Percentiles rank a stretch among this genome's conserved stretches.
These are phyloP conservation scores for Coemansia sp. DNA, from an alignment of 192 early-diverging fungal species.

Conservation along the genomic window DNA sequence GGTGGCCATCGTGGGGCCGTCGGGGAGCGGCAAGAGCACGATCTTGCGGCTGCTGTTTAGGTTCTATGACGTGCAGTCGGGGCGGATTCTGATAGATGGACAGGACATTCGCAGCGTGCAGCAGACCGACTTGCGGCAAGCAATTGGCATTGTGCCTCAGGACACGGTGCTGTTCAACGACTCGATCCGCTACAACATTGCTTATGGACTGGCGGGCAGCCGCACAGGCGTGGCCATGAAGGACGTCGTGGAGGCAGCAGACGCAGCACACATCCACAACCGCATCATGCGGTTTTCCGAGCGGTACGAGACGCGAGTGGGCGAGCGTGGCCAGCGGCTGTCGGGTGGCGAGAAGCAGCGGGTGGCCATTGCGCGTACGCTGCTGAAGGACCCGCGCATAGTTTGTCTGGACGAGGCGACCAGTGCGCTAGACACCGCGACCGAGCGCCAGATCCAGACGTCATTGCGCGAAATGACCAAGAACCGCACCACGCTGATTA, in stretches of 20 bases:
- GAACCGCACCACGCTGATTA: slow-evolving; percentile 82
- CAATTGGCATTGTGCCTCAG: slow-evolving; percentile 92
- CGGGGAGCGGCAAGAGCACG: slow-evolving; percentile 71
- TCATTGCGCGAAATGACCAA: slow-evolving; percentile 73
- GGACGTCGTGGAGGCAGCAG: slow-evolving; percentile 69
- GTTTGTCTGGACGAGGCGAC: slow-evolving; percentile 94
- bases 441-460: slow-evolving; percentile 88
- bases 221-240: slow-evolving; percentile 59
- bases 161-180: slow-evolving; percentile 98
- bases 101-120: slow-evolving; percentile 66
- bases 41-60: slow-evolving; percentile 81
- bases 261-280: slow-evolving; percentile 73
- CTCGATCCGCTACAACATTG: slow-evolving; percentile 91
- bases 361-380: slow-evolving; percentile 86
- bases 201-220: slow-evolving; percentile 64
- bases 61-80: slow-evolving; percentile 82
- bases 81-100: slow-evolving; percentile 85
- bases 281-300: slow-evolving; percentile 72
- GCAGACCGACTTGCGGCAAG: slow-evolving; percentile 60
- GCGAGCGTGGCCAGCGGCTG: slow-evolving; percentile 86
- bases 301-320: slow-evolving; percentile 82
- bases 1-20: slow-evolving; percentile 51
- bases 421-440: slow-evolving; percentile 78
- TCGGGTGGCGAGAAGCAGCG: slow-evolving; percentile 94
- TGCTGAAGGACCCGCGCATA: slow-evolving; percentile 88